Evolutionary conservation across 805 yeast genomes (phyloP).

Genomic region (Candida gorgasii): DNA sequence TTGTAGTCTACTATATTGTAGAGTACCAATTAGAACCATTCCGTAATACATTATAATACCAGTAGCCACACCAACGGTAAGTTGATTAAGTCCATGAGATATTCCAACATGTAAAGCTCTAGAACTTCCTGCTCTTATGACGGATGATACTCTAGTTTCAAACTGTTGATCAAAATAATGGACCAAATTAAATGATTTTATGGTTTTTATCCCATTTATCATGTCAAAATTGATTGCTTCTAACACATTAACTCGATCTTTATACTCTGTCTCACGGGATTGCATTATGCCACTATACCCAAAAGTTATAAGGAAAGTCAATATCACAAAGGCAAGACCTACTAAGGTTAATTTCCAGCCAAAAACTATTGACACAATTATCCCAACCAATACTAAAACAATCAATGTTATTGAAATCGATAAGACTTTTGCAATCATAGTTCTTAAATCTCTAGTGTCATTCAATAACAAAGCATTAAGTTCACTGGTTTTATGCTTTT

Average conservation of each 20-base stretch:
- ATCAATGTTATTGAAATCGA: conserved; percentile 54
- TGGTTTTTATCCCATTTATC: conserved; percentile 60
- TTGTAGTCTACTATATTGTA: conserved; percentile 55
- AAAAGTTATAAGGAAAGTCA: conserved; percentile 52
- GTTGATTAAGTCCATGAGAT: conserved; percentile 59
- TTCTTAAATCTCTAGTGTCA: conserved; percentile 77
- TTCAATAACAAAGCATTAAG: conserved; percentile 70
- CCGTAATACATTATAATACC: conserved; percentile 81
- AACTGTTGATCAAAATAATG: conserved; percentile 46
- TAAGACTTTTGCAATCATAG: conserved; percentile 62
- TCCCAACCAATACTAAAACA: conserved; percentile 57
- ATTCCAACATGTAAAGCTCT: conserved; percentile 66
- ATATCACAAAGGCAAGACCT: conserved; percentile 74
- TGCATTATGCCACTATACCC: conserved; percentile 54
- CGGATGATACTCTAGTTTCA: conserved; percentile 21
- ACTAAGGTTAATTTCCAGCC: conserved; percentile 91
- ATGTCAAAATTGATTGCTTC: conserved; percentile 57
- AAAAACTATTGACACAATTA: conserved; percentile 70
- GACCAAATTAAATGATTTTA: conserved; percentile 57
- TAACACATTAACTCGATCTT: conserved; percentile 50
- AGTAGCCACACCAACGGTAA: conserved; percentile 61
- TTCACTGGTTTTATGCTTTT: conserved; percentile 46
- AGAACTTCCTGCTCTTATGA: conserved; percentile 42
- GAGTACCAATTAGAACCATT: conserved; percentile 60
- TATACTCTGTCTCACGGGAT: conserved; percentile 59